Conservation (phyloP, 2,329 filamentous ascomycete genomes). For the Cercospora beticola region DNA sequence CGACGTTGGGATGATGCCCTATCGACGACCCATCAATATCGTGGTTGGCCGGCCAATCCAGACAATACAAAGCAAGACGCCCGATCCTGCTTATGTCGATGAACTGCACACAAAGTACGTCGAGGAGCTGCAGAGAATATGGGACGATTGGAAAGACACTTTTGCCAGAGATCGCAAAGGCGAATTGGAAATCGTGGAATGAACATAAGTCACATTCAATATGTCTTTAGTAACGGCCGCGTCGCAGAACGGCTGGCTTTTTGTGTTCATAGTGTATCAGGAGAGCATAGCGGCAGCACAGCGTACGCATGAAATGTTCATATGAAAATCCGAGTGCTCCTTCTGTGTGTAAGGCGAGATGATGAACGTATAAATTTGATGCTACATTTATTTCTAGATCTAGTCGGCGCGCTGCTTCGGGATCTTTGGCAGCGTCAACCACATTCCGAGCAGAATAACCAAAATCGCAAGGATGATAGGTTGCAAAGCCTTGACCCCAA, state of each 20-base stretch:
- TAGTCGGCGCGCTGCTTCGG: slow-evolving; percentile 29
- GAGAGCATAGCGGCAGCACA: neutral
- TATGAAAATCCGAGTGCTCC: neutral
- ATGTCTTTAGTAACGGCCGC: slow-evolving; percentile 1
- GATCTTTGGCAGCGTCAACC: slow-evolving; percentile 22
- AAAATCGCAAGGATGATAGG: slow-evolving; percentile 47
- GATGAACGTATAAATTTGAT: neutral
- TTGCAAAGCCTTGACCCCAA: slow-evolving; percentile 58
- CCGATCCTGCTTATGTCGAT: slow-evolving; percentile 74
- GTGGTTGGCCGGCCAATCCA: slow-evolving; percentile 82
- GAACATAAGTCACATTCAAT: neutral
- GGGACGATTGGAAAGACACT: slow-evolving; percentile 74
- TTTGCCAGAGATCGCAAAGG: slow-evolving; percentile 64
- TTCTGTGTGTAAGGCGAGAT: neutral
- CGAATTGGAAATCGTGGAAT: slow-evolving; percentile 68
- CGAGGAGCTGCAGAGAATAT: slow-evolving; percentile 68
- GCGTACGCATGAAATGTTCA: neutral
- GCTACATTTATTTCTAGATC: neutral
- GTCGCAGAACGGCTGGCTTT: neutral
- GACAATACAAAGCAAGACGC: slow-evolving; percentile 63
- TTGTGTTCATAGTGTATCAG: neutral
- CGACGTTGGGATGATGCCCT: slow-evolving; percentile 94
- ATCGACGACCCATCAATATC: slow-evolving; percentile 80
- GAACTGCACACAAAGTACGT: slow-evolving; percentile 77
- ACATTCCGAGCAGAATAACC: slow-evolving; percentile 18